phyloP scores from a whole-genome alignment of 495 filamentous ascomycete species.

The Neurospora sp. region DNA sequence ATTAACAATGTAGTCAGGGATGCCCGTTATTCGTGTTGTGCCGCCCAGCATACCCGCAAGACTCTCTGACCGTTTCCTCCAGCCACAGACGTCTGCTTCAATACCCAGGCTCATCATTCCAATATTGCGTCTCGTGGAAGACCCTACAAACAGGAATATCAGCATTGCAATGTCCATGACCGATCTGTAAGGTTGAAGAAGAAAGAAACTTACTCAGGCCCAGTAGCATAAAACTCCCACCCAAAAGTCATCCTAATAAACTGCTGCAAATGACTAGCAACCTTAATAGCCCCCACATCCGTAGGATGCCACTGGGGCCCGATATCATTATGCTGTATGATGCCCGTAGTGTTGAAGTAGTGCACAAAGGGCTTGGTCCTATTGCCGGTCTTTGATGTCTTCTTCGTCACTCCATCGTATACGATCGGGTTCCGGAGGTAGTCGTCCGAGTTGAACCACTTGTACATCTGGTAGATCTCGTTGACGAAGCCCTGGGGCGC shows the following conservation, averaged over 20 bases:
- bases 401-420: slow-evolving; percentile 36
- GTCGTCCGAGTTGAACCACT: slow-evolving; percentile 44
- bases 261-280: slow-evolving; percentile 56
- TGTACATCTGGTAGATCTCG: slow-evolving; percentile 44
- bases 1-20: background rate
- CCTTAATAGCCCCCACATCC: slow-evolving; percentile 57
- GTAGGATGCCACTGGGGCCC: slow-evolving; percentile 54
- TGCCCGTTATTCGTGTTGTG: background rate
- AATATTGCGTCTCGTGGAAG: slow-evolving; percentile 51
- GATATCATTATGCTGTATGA: slow-evolving; percentile 62
- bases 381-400: slow-evolving; percentile 23
- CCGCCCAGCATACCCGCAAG: background rate
- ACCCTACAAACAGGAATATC: slow-evolving; percentile 24
- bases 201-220: slow-evolving; percentile 39
- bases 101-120: slow-evolving; percentile 48
- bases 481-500: slow-evolving; percentile 38
- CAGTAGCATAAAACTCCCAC: slow-evolving; percentile 51
- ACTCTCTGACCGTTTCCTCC: background rate
- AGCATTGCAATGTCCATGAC: background rate
- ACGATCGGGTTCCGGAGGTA: slow-evolving; percentile 33
- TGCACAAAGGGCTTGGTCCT: slow-evolving; percentile 46
- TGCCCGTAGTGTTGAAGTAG: slow-evolving; percentile 58
- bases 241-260: slow-evolving; percentile 42
- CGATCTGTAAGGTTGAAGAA: background rate
- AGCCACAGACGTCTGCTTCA: slow-evolving; percentile 8